These are phyloP conservation scores for Xylaria sp. DNA, from an alignment of 2,329 filamentous ascomycete genomes.

Conservation along the genomic window DNA sequence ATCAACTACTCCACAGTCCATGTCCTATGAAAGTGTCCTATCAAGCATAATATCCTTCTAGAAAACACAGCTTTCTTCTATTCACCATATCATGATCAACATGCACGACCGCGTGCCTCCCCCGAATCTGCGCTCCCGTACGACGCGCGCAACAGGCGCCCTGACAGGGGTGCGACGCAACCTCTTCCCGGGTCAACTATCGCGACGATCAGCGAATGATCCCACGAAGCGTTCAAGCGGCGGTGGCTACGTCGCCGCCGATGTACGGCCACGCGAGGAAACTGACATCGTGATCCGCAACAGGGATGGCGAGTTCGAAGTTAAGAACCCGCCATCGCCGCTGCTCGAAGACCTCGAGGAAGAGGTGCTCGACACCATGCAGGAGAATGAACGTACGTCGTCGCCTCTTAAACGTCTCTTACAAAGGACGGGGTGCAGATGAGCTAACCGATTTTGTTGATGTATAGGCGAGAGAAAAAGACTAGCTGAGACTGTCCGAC, in stretches of 20 bases:
- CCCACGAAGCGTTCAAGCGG: too few relatives aligned
- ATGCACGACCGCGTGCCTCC: conserved; percentile 29
- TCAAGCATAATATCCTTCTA: not conserved
- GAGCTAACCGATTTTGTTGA: conserved; percentile 18
- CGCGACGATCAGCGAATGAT: conserved; percentile 45
- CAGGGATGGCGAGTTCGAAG: conserved; percentile 56
- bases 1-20: not conserved
- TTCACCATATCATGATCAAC: not conserved
- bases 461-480: conserved; percentile 52
- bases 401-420: not conserved
- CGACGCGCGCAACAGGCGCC: conserved; percentile 27
- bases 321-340: conserved; percentile 52
- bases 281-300: conserved; percentile 58
- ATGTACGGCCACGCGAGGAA: conserved; percentile 34
- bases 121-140: conserved; percentile 19
- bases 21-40: not conserved
- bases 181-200: conserved; percentile 56
- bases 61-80: not conserved
- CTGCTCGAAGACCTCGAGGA: conserved; percentile 51
- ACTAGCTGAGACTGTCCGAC: conserved; percentile 56
- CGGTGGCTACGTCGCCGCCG: conserved; percentile 24
- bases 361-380: conserved; percentile 52
- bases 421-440: not conserved
- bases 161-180: conserved; percentile 44
- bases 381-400: conserved; percentile 50